Evolutionary conservation across 2,329 filamentous ascomycete species (phyloP), one percentile per base, ranked within the genome.

Genomic region (Endothia cerciana): DNA sequence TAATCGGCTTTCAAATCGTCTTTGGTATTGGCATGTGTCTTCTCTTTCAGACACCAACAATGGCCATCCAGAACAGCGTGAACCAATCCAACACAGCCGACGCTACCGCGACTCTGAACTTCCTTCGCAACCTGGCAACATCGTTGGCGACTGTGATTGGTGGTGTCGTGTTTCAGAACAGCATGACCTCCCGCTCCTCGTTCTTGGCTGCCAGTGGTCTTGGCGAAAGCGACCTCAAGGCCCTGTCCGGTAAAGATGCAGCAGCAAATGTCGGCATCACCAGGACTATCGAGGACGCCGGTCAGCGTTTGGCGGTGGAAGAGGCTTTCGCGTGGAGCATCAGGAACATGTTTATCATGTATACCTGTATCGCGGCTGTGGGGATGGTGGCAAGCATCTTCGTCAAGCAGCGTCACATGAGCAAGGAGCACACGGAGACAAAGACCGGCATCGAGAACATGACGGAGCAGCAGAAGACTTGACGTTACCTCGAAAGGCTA

Each of bases 61-160:
- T 89, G 45, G 85, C 85, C 0, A 80, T 91, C 13, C 89, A 91
- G 70, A 81, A 84, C 13, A 82, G 82, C 45, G 84, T 90, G 22
- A 79, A 81, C 13, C 81, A 82, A 1, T 74, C 79, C 19, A 84
- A 90, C 68, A 85, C 87, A 60, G 86, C 86, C 3, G 81, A 84
- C 1, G 87, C 84, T 19, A 88, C 86, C 0, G 81, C 87, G 0
- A 84, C 85, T 2, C 87, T 87, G 71, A 76, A 79, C 4, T 88
- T 89, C 71, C 72, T 84, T 40, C 81, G 86, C 49, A 83, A 82
- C 69, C 75, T 88, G 43, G 80, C 82, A 2, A 82, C 82, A 0
- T 79, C 83, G 19, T 77, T 86, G n/a, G 81, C 82, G 36, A 78
- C 86, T 57, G 84, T 87, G 25, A 72, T 86, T 28, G 84, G 84